Conservation (phyloP, 139 green algal genomes). For the Edaphochlamys debaryana region DNA sequence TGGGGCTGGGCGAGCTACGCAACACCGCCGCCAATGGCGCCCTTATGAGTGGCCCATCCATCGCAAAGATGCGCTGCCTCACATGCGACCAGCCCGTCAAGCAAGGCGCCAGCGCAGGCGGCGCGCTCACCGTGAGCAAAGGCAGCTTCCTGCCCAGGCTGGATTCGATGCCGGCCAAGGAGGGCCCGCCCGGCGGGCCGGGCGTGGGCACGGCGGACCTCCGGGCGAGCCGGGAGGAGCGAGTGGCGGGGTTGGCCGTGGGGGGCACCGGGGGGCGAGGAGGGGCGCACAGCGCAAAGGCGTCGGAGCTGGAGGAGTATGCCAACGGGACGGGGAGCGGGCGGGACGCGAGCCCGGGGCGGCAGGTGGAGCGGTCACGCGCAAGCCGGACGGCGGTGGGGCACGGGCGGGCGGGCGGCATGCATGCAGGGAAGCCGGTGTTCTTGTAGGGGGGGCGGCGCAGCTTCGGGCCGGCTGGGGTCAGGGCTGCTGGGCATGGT, state of each 20-base stretch:
- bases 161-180: slow-evolving; percentile 34
- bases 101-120: not conserved
- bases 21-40: not conserved
- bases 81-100: slow-evolving; percentile 52
- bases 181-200: slow-evolving; percentile 24
- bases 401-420: not conserved
- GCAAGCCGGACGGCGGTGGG: slow-evolving; percentile 7
- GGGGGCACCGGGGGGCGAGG: not conserved
- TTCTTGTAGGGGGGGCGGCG: too few relatives aligned
- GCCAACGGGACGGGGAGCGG: not conserved
- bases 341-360: slow-evolving; percentile 20
- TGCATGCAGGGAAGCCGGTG: not conserved
- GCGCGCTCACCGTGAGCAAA: not conserved
- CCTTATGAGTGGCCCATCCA: not conserved
- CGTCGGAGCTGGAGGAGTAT: slow-evolving; percentile 17
- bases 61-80: slow-evolving; percentile 29
- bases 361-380: slow-evolving; percentile 19
- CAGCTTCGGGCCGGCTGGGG: too few relatives aligned
- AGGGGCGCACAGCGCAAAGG: not conserved
- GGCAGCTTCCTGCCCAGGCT: slow-evolving; percentile 53
- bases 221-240: slow-evolving; percentile 29
- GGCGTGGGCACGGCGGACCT: slow-evolving; percentile 46
- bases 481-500: too few relatives aligned
- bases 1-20: not conserved
- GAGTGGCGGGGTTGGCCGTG: slow-evolving; percentile 7